Evolutionary conservation across 2,329 filamentous ascomycete species (phyloP), one percentile per base, ranked within the genome.

Genomic region (Pleoardoris graminearum): DNA sequence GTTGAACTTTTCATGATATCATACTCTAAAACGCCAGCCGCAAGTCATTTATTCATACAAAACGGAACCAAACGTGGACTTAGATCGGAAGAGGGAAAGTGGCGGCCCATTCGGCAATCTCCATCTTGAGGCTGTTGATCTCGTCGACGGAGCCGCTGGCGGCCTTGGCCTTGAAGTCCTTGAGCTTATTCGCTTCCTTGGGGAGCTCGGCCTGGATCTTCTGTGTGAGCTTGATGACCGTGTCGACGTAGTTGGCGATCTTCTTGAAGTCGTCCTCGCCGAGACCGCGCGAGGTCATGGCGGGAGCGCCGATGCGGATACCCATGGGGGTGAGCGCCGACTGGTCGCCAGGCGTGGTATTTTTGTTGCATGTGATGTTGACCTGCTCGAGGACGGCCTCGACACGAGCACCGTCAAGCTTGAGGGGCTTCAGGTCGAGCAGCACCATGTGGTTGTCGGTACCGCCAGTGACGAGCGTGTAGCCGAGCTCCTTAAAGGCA

Each of bases 131-230:
- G 64, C 82, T 84, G 74, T 89, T 86, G 78, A 99, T 93, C 81
- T 92, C 89, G 56, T 84, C 77, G 43, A 96, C 82, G 70, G 88
- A 84, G 60, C 91, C 92, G 63, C 82, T 79, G 53, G 89, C 85
- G 57, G 96, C 90, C 84, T 91, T 93, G 74, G 85, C 86, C 84
- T 93, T 95, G 88, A 99, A 97, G 82, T 99, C 94, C 87, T 97
- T 97, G 76, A 96, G 90, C 86, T 95, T 97, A 86, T 97, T 99
- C 70, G 90, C 91, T 77, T 94, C 89, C 86, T 97, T 97, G 75
- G 94, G 93, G 21, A 97, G 85, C 60, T 82, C 80, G 54, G 74
- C 81, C 82, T 97, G 94, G 67, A 96, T 82, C 71, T 92, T 86
- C 84, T 91, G 91, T 83, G 88, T 90, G 71, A 97, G 83, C 80